A percentile compares a stretch with the other conserved stretches of the same genome.
phyloP scores from a whole-genome alignment of 1,284 basidiomycete species.

The Blastosporella zonata region DNA sequence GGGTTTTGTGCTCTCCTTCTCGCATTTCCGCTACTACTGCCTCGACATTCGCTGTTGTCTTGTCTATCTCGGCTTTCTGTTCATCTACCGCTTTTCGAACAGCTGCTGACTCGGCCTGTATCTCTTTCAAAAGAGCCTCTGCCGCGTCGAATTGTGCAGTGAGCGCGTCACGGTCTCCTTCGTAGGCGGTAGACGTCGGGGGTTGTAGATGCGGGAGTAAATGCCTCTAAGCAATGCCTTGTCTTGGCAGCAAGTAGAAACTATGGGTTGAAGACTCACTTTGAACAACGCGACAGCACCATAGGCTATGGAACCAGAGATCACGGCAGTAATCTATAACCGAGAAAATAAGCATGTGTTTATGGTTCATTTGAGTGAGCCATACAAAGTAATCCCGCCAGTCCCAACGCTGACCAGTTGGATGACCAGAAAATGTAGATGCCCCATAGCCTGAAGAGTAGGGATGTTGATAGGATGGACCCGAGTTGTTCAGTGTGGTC shows the following conservation, averaged over 20 bases:
- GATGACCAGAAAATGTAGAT: constrained; percentile 39
- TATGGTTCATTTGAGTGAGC: constrained; percentile 14
- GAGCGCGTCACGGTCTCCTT: constrained; percentile 82
- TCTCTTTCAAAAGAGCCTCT: constrained; percentile 77
- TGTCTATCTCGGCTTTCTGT: constrained; percentile 77
- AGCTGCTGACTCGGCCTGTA: constrained; percentile 75
- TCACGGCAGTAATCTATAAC: constrained; percentile 85
- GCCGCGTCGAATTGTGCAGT: constrained; percentile 94
- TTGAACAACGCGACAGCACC: constrained; percentile 84
- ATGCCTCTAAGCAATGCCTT: constrained; percentile 65
- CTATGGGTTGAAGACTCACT: constrained; percentile 37
- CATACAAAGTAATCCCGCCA: constrained; percentile 95
- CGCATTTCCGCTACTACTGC: constrained; percentile 74
- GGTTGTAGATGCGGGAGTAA: constrained; percentile 90
- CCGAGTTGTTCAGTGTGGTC: constrained; percentile 28
- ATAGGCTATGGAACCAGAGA: constrained; percentile 89
- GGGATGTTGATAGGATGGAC: constrained; percentile 26
- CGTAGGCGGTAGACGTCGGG: constrained; percentile 86
- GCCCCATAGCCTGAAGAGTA: constrained; percentile 39
- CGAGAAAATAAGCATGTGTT: constrained; percentile 27
- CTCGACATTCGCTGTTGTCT: constrained; percentile 80
- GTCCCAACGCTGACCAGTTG: constrained; percentile 61
- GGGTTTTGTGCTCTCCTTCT: constrained; percentile 74
- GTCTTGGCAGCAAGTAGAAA: background rate
- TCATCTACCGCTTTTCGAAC: constrained; percentile 78